Evolutionary conservation across 352 stramenopile species (phyloP).

Genomic region (Pythium plurisporium): DNA sequence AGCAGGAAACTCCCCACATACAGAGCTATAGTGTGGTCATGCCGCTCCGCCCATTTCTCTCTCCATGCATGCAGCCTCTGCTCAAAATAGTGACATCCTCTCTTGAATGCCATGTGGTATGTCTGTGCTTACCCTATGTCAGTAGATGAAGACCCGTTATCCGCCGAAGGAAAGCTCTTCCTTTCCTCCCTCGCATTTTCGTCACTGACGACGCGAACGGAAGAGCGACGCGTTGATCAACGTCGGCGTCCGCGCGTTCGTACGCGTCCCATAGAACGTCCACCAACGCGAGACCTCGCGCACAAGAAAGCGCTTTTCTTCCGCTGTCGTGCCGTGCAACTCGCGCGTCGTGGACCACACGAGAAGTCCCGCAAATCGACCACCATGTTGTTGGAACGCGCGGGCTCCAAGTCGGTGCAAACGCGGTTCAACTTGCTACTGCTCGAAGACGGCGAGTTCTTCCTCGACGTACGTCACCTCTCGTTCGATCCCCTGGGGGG

Average conservation of each 20-base stretch:
- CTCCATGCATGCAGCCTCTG: too few species aligned
- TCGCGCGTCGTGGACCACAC: not conserved
- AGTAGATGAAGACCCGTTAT: not conserved
- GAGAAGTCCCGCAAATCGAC: not conserved
- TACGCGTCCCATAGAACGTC: not conserved
- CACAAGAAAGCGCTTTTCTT: not conserved
- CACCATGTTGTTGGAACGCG: slow-evolving; percentile 18
- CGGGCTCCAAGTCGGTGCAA: slow-evolving; percentile 34
- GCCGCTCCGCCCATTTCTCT: not conserved
- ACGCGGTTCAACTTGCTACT: slow-evolving; percentile 91
- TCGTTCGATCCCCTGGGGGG: too few species aligned
- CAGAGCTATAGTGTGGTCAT: not conserved
- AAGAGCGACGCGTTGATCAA: not conserved
- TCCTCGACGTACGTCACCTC: slow-evolving; percentile 81
- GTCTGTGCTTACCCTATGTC: slow-evolving; percentile 1
- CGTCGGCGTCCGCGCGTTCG: not conserved
- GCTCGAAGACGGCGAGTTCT: slow-evolving; percentile 93
- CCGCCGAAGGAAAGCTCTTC: not conserved
- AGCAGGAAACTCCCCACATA: too few species aligned
- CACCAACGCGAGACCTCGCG: not conserved
- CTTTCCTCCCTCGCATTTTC: not conserved
- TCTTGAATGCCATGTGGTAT: not conserved
- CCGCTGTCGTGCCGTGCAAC: not conserved
- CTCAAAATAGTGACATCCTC: not conserved
- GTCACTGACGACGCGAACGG: not conserved